Percentiles rank a stretch among this genome's conserved stretches.
phyloP scores from a whole-genome alignment of 202 grass and related monocot genomes.

The Setaria italica region DNA sequence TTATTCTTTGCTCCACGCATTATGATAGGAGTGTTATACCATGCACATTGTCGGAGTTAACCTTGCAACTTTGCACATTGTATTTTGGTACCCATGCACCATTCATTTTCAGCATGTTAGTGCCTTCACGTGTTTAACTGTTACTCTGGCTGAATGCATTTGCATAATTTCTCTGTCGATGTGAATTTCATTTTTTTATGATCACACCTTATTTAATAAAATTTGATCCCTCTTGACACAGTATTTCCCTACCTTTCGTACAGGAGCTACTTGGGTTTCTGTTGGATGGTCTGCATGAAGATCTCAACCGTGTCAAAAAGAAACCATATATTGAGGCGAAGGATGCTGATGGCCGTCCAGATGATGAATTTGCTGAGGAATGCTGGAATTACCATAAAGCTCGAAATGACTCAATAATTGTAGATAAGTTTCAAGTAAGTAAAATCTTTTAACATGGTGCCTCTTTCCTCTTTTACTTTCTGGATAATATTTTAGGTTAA shows the following conservation, averaged over 20 bases:
- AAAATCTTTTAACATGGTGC: not conserved
- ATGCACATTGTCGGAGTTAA: not conserved
- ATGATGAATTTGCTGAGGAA: slow-evolving; percentile 89
- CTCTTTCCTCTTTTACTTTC: not conserved
- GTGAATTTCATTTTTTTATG: not conserved
- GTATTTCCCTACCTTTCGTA: slow-evolving; percentile 24
- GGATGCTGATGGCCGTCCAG: slow-evolving; percentile 86
- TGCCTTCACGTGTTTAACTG: slow-evolving; percentile 7
- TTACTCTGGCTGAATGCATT: not conserved
- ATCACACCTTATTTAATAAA: not conserved
- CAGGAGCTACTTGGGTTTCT: slow-evolving; percentile 98
- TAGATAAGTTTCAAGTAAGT: slow-evolving; percentile 90
- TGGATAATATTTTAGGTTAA: not conserved
- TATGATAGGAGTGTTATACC: not conserved
- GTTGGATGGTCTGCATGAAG: slow-evolving; percentile 98
- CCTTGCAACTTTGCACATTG: not conserved
- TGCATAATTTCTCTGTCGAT: not conserved
- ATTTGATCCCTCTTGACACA: slow-evolving; percentile 9
- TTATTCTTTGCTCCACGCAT: not conserved
- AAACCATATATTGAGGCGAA: slow-evolving; percentile 99
- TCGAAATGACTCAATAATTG: slow-evolving; percentile 98
- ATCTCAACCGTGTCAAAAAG: slow-evolving; percentile 96
- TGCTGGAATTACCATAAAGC: slow-evolving; percentile 94
- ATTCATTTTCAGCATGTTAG: slow-evolving; percentile 8
- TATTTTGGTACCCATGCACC: not conserved